Conservation (phyloP, 257 asterid genomes). For the Solanum peruvianum region DNA sequence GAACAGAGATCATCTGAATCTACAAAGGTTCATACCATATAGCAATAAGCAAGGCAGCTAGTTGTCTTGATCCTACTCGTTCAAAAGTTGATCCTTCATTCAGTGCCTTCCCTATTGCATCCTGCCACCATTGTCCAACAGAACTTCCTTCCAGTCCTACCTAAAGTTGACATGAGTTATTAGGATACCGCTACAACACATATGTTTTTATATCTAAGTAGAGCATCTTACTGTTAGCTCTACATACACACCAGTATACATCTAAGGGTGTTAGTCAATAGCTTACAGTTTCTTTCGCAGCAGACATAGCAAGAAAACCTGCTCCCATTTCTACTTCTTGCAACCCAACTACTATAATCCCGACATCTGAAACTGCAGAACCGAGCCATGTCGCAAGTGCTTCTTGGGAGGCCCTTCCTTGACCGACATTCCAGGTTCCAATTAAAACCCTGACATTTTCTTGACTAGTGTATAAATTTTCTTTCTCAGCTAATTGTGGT, state of each 20-base stretch:
- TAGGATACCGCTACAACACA: neutral
- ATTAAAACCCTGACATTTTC: slow-evolving; percentile 51
- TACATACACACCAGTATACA: neutral
- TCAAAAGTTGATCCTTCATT: slow-evolving; percentile 74
- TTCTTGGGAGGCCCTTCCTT: slow-evolving; percentile 87
- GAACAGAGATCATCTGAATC: neutral
- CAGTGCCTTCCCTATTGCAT: slow-evolving; percentile 74
- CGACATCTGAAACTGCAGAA: slow-evolving; percentile 60
- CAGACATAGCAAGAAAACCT: slow-evolving; percentile 98
- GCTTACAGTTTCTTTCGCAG: slow-evolving; percentile 98
- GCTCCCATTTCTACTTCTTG: slow-evolving; percentile 99
- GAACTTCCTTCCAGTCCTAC: slow-evolving; percentile 99
- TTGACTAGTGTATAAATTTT: slow-evolving; percentile 37
- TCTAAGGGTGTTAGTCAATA: neutral
- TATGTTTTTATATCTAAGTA: neutral
- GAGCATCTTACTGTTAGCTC: neutral
- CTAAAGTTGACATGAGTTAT: slow-evolving; percentile 33
- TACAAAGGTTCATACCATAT: slow-evolving; percentile 44
- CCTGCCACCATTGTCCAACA: slow-evolving; percentile 98
- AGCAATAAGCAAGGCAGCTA: slow-evolving; percentile 86
- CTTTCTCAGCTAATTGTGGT: slow-evolving; percentile 44
- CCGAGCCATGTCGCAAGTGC: slow-evolving; percentile 89
- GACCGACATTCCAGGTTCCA: slow-evolving; percentile 99
- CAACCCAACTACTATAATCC: slow-evolving; percentile 77
- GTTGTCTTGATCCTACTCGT: slow-evolving; percentile 89